phyloP scores from a whole-genome alignment of 129 eudicot species.

The Glebionis coronaria region DNA sequence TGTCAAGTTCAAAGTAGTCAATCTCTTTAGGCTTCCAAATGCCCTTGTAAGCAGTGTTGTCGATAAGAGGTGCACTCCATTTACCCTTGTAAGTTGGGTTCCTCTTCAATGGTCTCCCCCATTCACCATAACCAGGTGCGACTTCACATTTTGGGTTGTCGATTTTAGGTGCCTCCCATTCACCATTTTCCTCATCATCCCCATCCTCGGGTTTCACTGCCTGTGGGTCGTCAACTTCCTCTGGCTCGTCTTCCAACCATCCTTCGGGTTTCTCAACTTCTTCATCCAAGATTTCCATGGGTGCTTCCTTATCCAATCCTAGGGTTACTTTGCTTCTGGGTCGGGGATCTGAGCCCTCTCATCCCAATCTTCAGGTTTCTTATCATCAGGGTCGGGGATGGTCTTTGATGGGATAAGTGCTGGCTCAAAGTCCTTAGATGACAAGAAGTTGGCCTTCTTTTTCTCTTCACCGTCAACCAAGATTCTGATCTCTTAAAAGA shows the following conservation, averaged over 20 bases:
- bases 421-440: slow-evolving; percentile 77
- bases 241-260: slow-evolving; percentile 97
- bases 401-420: slow-evolving; percentile 78
- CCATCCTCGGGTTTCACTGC: slow-evolving; percentile 88
- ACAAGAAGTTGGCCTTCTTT: slow-evolving; percentile 78
- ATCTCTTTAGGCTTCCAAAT: slow-evolving; percentile 88
- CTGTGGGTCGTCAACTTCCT: slow-evolving; percentile 86
- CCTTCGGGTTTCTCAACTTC: slow-evolving; percentile 86
- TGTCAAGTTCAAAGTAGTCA: slow-evolving; percentile 70
- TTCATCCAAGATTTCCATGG: slow-evolving; percentile 81
- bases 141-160: slow-evolving; percentile 84
- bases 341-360: slow-evolving; percentile 85
- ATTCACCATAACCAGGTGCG: slow-evolving; percentile 91
- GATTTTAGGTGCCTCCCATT: slow-evolving; percentile 95
- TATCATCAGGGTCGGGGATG: slow-evolving; percentile 95
- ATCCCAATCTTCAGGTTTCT: slow-evolving; percentile 94
- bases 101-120: slow-evolving; percentile 80
- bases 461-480: slow-evolving; percentile 90
- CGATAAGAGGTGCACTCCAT: slow-evolving; percentile 85
- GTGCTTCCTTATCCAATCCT: slow-evolving; percentile 96
- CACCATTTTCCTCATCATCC: slow-evolving; percentile 98
- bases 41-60: slow-evolving; percentile 88
- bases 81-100: slow-evolving; percentile 95
- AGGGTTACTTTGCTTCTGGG: slow-evolving; percentile 75
- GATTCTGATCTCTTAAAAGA: slow-evolving; percentile 59